Base-by-base conservation (phyloP, 2,329 filamentous ascomycete species). In the Orbilia ellipsospora region DNA sequence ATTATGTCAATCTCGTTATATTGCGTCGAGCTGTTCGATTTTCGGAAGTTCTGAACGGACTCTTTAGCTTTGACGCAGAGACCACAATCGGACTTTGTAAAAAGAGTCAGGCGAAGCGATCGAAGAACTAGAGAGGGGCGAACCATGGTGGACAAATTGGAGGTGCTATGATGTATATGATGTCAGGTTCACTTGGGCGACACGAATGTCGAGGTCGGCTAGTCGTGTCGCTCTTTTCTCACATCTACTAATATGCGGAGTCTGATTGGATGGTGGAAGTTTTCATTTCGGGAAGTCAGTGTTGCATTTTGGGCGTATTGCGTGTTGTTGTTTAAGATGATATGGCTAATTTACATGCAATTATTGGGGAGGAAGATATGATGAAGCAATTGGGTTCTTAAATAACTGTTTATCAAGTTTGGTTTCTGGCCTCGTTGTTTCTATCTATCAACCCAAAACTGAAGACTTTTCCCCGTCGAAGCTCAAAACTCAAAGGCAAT, bases 71-170 rank as follows among this genome's bases (percentile, higher is more conserved):
- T 52, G 13, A 40, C 31, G 44, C 70, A 74, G 52, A 74, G 70
- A 13, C 63, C 28, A 40, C 70, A 74, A 10, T 64, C 44, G 13
- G 54, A 52, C 16, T 74, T 74, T n/a, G 63, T 74, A 44, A 74
- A 74, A n/a, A 74, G 40, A 1, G 70, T 74, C 4, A 74, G 31
- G 16, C 70, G 70, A 16, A 74, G 70, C 10, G 65, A 52, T 15
- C 62, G 62, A 8, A 66, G 51, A n/a, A 57, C 50, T 36, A 66
- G 20, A 36, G 62, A 66, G 15, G 8, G 36, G 15, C 36, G 62
- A 23, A 66, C 62, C 62, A 66, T 66, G 15, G 12, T 48, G 18
- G 7, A 0, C 18, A 16, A 12, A 20, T 13, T n/a, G 7, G 55
- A 44, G 1, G 42, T 36, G 51, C 12, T n/a, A 23, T 12, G 51